phyloP scores from a whole-genome alignment of 108 stramenopile genomes.

The Hondaea fermentalgiana region DNA sequence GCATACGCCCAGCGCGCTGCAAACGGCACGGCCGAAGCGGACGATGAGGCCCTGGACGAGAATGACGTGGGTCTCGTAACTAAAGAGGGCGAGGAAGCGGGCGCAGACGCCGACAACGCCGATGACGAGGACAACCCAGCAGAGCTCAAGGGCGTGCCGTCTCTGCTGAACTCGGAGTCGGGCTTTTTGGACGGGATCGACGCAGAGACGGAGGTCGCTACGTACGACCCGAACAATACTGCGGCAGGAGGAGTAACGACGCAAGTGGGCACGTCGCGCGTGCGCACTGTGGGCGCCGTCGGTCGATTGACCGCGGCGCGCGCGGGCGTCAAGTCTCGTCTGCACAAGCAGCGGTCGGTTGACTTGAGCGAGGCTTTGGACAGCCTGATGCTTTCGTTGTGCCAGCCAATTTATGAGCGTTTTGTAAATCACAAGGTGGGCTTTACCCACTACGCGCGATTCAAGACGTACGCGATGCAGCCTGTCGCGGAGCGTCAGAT shows the following conservation, averaged over 20 bases:
- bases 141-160: neutral
- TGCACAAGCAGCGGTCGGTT: neutral
- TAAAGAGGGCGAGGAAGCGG: neutral
- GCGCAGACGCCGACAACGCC: neutral
- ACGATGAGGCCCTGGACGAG: neutral
- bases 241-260: neutral
- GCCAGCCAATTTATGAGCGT: neutral
- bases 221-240: neutral
- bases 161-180: neutral
- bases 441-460: neutral
- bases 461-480: conserved; percentile 19
- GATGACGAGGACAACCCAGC: neutral
- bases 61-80: neutral
- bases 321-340: neutral
- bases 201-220: neutral
- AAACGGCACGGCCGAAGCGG: too few species aligned
- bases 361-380: neutral
- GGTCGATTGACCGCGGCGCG: neutral
- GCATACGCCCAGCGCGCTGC: too few species aligned
- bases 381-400: neutral
- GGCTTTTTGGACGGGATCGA: neutral
- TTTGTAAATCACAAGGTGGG: neutral
- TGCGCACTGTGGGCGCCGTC: neutral
- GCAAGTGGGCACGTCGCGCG: too few species aligned
- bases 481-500: conserved; percentile 18